These are phyloP conservation scores for Sophora flavescens DNA, from an alignment of 306 rosid species.

Conservation along the genomic window DNA sequence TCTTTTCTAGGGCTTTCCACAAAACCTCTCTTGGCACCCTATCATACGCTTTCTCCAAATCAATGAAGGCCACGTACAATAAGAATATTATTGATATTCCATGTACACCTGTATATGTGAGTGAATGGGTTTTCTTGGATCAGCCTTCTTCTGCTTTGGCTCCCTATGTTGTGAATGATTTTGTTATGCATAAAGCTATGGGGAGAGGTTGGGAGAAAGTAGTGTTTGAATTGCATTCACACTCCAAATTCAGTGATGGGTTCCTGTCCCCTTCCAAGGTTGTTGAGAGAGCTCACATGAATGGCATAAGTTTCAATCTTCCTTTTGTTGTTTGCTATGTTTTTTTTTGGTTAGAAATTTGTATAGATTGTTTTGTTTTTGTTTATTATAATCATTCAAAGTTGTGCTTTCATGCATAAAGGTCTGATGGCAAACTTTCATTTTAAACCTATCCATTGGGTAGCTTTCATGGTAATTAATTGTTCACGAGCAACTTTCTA, in stretches of 20 bases:
- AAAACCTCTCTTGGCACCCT: no score
- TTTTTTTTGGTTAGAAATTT: background rate
- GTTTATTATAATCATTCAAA: background rate
- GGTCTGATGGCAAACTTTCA: background rate
- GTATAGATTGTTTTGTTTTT: background rate
- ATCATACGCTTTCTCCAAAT: no score
- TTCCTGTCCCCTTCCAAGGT: constrained; percentile 90
- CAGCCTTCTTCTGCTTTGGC: constrained; percentile 57
- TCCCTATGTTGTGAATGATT: constrained; percentile 80
- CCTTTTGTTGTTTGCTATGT: background rate
- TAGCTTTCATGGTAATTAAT: background rate
- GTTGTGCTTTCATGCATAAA: background rate
- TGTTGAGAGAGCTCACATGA: constrained; percentile 83
- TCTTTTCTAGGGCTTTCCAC: no score
- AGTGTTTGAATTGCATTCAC: constrained; percentile 88
- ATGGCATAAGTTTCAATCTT: constrained; percentile 68
- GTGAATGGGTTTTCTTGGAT: constrained; percentile 83
- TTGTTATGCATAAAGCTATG: constrained; percentile 75
- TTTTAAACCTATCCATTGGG: constrained; percentile 7
- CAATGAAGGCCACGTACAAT: no score
- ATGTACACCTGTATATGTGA: constrained; percentile 36
- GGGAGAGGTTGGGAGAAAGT: constrained; percentile 73
- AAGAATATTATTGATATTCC: no score
- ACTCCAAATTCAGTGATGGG: constrained; percentile 95
- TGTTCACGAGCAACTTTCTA: background rate